phyloP scores from a whole-genome alignment of 83 land plant genomes.

The Thuja plicata region DNA sequence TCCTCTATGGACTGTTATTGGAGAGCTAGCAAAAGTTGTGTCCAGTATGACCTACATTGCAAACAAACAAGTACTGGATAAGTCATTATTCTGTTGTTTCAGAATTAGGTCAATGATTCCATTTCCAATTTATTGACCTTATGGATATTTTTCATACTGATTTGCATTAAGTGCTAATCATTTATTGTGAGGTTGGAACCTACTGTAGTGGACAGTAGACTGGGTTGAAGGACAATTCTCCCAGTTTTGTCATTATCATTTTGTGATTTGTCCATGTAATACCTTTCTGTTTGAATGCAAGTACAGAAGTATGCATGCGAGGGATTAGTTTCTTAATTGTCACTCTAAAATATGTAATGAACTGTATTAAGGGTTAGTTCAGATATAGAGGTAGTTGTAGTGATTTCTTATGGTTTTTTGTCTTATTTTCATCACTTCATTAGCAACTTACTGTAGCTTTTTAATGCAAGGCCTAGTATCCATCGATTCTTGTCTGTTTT shows the following conservation, averaged over 20 bases:
- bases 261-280: not conserved
- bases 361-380: not conserved
- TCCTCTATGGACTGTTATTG: not conserved
- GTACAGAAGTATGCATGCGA: not conserved
- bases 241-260: too few species aligned
- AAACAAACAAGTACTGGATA: not conserved
- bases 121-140: not conserved
- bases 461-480: not conserved
- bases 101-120: too few species aligned
- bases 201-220: not conserved
- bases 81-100: not conserved
- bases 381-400: not conserved
- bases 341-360: not conserved
- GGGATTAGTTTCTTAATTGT: not conserved
- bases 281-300: not conserved
- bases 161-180: not conserved
- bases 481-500: not conserved
- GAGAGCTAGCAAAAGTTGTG: not conserved
- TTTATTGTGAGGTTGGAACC: not conserved
- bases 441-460: too few species aligned
- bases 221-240: not conserved
- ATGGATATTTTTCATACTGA: not conserved
- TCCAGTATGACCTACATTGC: not conserved
- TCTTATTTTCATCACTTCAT: not conserved
- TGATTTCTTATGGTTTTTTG: too few species aligned